Conservation (phyloP, 768 basidiomycete species). For the Strobilomyces confusus region DNA sequence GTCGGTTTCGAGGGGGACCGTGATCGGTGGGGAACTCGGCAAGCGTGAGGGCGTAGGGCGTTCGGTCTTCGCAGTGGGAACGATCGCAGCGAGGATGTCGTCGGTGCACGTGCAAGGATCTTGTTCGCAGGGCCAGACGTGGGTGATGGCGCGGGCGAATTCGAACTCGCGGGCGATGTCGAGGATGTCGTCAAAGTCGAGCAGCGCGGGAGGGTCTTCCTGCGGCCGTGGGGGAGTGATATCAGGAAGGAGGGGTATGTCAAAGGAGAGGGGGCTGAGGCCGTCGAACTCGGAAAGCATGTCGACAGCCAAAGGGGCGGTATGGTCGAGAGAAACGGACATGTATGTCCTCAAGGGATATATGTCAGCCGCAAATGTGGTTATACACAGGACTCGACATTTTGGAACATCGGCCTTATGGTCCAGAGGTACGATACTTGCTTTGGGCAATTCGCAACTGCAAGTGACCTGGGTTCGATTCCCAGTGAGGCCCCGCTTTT, state of each 20-base stretch:
- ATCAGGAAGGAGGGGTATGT: constrained; percentile 1
- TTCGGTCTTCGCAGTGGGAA: neutral
- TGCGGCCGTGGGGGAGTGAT: neutral
- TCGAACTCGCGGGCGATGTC: constrained; percentile 29
- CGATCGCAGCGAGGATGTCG: constrained; percentile 16
- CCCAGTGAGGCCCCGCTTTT: constrained; percentile 33
- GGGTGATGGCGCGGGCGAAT: constrained; percentile 21
- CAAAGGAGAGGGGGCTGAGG: constrained; percentile 3
- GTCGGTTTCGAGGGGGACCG: neutral
- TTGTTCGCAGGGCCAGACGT: constrained; percentile 18
- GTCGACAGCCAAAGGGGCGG: constrained; percentile 11
- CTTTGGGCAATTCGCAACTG: constrained; percentile 23
- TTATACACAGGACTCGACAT: constrained; percentile 38
- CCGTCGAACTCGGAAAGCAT: constrained; percentile 23
- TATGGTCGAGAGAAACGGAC: neutral
- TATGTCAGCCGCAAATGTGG: constrained; percentile 25
- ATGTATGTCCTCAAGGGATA: neutral
- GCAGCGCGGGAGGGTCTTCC: constrained; percentile 5
- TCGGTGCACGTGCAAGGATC: constrained; percentile 9
- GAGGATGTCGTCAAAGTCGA: constrained; percentile 27
- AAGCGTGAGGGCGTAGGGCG: neutral
- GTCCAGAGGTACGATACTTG: constrained; percentile 36
- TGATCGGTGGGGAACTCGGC: neutral
- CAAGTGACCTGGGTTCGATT: constrained; percentile 40
- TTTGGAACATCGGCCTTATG: constrained; percentile 30